phyloP scores from a whole-genome alignment of 2,329 filamentous ascomycete species.

The Alternaria viburni region DNA sequence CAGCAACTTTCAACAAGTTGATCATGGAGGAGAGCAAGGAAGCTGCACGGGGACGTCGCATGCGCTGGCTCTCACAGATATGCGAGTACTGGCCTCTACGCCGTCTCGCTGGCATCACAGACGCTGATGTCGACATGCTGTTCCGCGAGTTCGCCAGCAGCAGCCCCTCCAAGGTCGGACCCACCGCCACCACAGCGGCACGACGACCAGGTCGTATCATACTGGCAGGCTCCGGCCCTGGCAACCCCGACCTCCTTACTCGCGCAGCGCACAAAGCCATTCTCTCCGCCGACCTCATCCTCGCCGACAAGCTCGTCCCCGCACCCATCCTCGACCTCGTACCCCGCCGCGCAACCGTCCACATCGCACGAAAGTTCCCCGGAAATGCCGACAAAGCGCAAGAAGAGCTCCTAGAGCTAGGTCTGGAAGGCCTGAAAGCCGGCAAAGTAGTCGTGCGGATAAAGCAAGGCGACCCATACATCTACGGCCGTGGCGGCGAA shows the following conservation, averaged over 20 bases:
- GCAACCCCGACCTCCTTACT: slow-evolving; percentile 90
- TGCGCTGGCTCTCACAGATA: slow-evolving; percentile 93
- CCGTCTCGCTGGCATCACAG: slow-evolving; percentile 77
- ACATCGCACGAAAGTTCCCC: slow-evolving; percentile 96
- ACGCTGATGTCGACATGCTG: slow-evolving; percentile 77
- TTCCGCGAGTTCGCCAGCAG: slow-evolving; percentile 71
- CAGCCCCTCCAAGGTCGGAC: slow-evolving; percentile 41
- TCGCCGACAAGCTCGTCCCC: slow-evolving; percentile 87
- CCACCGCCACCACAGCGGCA: slow-evolving; percentile 26
- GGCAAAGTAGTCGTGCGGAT: slow-evolving; percentile 85
- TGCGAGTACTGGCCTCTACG: slow-evolving; percentile 98
- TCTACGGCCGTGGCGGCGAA: slow-evolving; percentile 94
- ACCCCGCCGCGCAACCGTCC: slow-evolving; percentile 84
- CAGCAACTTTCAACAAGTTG: slow-evolving; percentile 82
- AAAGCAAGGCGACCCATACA: slow-evolving; percentile 96
- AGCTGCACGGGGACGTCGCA: slow-evolving; percentile 77
- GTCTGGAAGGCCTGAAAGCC: slow-evolving; percentile 69
- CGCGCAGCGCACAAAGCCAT: slow-evolving; percentile 80
- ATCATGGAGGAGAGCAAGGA: slow-evolving; percentile 76
- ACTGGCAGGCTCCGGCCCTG: slow-evolving; percentile 89
- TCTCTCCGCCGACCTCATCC: slow-evolving; percentile 74
- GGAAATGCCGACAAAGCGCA: slow-evolving; percentile 95
- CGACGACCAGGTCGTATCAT: slow-evolving; percentile 71
- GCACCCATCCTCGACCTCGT: slow-evolving; percentile 85
- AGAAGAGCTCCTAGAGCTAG: slow-evolving; percentile 82